A percentile compares a stretch with the other conserved stretches of the same genome.
phyloP scores from a whole-genome alignment of 208 protist genomes.

The Balamuthia mandrillaris region DNA sequence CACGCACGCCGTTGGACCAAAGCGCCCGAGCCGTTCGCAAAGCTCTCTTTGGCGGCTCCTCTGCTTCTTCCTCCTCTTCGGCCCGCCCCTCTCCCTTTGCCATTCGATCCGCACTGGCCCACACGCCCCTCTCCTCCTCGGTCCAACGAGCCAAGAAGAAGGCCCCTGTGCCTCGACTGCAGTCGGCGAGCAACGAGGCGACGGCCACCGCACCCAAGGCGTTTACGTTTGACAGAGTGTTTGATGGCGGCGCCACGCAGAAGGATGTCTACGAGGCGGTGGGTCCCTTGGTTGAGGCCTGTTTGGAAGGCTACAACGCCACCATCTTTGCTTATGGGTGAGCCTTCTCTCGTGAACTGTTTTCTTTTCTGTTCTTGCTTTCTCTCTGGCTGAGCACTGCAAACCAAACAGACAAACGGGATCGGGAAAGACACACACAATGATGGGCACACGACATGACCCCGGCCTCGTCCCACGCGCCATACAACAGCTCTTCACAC shows the following conservation, averaged over 20 bases:
- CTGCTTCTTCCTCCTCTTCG: neutral
- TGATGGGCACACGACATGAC: neutral
- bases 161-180: neutral
- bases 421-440: constrained; percentile 31
- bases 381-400: neutral
- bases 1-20: no score
- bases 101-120: no score
- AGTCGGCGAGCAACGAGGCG: neutral
- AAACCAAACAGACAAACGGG: neutral
- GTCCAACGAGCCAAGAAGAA: neutral
- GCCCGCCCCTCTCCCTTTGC: no score
- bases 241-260: constrained; percentile 6
- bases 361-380: neutral
- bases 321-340: constrained; percentile 34
- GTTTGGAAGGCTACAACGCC: constrained; percentile 23
- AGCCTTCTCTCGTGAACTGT: neutral
- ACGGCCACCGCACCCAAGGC: no score
- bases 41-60: no score
- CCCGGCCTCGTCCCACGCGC: neutral
- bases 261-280: neutral
- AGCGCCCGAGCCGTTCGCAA: no score
- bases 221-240: constrained; percentile 32
- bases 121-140: neutral
- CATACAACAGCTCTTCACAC: neutral
- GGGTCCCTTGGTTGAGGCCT: neutral